A percentile compares a stretch with the other conserved stretches of the same genome.
phyloP scores from a whole-genome alignment of 2,329 filamentous ascomycete genomes.

The Colletotrichum sp. region DNA sequence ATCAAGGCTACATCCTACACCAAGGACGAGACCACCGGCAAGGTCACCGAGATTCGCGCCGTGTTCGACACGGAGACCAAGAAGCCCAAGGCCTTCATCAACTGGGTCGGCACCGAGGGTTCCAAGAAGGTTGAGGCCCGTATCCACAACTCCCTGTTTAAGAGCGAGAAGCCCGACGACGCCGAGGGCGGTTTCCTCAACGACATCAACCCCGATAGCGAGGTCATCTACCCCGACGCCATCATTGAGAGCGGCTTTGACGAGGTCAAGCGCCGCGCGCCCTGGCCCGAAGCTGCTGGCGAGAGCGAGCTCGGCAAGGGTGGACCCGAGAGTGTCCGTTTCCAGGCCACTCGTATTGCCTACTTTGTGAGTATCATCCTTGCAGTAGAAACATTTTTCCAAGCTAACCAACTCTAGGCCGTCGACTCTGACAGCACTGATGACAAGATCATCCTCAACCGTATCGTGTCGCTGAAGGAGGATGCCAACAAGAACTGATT shows the following conservation, averaged over 20 bases:
- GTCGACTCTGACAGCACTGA: conserved; percentile 80
- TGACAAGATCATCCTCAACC: conserved; percentile 85
- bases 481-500: conserved; percentile 68
- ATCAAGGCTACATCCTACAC: conserved; percentile 74
- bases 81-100: conserved; percentile 82
- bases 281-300: conserved; percentile 81
- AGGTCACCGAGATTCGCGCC: conserved; percentile 68
- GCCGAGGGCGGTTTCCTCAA: conserved; percentile 81
- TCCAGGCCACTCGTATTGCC: conserved; percentile 89
- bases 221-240: conserved; percentile 78
- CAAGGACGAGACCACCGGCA: conserved; percentile 68
- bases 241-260: conserved; percentile 84
- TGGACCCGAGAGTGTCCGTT: conserved; percentile 78
- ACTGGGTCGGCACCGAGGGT: conserved; percentile 79
- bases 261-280: conserved; percentile 74
- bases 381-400: not conserved
- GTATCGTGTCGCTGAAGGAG: conserved; percentile 91
- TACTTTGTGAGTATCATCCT: conserved; percentile 67
- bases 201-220: conserved; percentile 84
- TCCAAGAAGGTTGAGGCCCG: conserved; percentile 75
- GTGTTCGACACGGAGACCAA: conserved; percentile 72
- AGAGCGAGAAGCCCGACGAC: conserved; percentile 80
- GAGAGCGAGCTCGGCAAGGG: conserved; percentile 66
- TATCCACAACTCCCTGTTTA: conserved; percentile 84
- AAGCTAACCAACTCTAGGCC: conserved; percentile 44